Evolutionary conservation across 805 yeast species (phyloP).

Genomic region (Wickerhamiella sorbophila): DNA sequence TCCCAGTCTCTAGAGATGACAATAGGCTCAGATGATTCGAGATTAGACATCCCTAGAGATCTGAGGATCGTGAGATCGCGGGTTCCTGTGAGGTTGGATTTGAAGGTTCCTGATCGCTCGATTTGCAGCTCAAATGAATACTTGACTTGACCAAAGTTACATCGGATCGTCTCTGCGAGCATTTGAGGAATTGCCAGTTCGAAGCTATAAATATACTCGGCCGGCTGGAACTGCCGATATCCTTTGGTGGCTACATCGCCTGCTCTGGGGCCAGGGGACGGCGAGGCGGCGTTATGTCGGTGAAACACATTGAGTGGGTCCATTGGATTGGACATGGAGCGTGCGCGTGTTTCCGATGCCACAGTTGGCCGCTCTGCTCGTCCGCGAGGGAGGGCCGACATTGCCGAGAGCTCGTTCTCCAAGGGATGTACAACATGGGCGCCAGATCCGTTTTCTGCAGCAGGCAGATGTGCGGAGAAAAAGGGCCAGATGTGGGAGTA

Average conservation of each 20-base stretch:
- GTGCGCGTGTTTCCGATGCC: background rate
- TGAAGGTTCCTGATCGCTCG: conserved; percentile 75
- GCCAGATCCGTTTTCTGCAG: conserved; percentile 31
- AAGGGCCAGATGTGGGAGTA: conserved; percentile 87
- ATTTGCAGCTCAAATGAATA: conserved; percentile 58
- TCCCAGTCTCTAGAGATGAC: conserved; percentile 90
- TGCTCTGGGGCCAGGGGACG: background rate
- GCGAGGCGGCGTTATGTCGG: background rate
- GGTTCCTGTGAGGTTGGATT: conserved; percentile 52
- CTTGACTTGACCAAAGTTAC: conserved; percentile 66
- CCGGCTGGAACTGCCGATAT: conserved; percentile 52
- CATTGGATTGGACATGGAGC: background rate
- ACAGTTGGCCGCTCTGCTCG: conserved; percentile 5
- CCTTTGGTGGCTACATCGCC: conserved; percentile 20
- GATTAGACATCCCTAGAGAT: conserved; percentile 59
- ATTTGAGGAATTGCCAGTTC: conserved; percentile 77
- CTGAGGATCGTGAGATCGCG: conserved; percentile 56
- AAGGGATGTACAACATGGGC: conserved; percentile 27
- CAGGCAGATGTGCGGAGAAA: conserved; percentile 31
- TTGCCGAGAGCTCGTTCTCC: conserved; percentile 10
- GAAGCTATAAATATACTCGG: conserved; percentile 84
- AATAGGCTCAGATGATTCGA: conserved; percentile 88
- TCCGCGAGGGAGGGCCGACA: background rate
- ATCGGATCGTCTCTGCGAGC: conserved; percentile 64
- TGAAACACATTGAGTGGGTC: background rate